Evolutionary conservation across 768 basidiomycete species (phyloP).

Genomic region (Gelatoporia subvermispora): DNA sequence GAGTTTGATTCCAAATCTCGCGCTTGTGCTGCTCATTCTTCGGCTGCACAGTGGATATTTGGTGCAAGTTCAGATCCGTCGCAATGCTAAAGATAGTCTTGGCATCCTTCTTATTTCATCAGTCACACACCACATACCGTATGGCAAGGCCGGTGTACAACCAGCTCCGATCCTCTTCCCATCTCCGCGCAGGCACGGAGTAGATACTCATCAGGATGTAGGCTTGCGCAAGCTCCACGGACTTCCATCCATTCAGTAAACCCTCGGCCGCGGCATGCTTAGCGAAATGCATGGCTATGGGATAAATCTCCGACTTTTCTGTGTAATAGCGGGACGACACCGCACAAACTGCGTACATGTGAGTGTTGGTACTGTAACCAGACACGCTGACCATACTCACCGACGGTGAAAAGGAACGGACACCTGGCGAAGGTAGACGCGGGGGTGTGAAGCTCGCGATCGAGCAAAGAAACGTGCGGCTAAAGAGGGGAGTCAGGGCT

Average conservation of each 20-base stretch:
- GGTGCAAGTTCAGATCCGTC: slow-evolving; percentile 84
- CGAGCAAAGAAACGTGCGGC: slow-evolving; percentile 70
- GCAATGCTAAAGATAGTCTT: slow-evolving; percentile 54
- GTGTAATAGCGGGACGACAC: slow-evolving; percentile 81
- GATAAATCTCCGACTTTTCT: slow-evolving; percentile 80
- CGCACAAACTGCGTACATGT: slow-evolving; percentile 59
- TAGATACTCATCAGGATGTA: slow-evolving; percentile 86
- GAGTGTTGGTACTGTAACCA: neutral
- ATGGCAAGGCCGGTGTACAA: slow-evolving; percentile 84
- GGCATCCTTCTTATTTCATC: slow-evolving; percentile 1
- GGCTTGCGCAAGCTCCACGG: slow-evolving; percentile 86
- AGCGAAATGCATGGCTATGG: slow-evolving; percentile 86
- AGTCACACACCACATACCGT: slow-evolving; percentile 37
- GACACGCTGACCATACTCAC: slow-evolving; percentile 36
- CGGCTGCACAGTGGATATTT: slow-evolving; percentile 68
- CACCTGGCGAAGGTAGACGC: slow-evolving; percentile 75
- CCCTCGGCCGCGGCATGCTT: slow-evolving; percentile 78
- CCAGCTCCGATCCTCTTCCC: slow-evolving; percentile 92
- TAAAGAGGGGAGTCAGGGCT: slow-evolving; percentile 29
- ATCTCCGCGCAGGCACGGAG: slow-evolving; percentile 71
- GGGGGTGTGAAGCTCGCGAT: slow-evolving; percentile 77
- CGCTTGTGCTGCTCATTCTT: slow-evolving; percentile 72
- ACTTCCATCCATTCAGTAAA: slow-evolving; percentile 49
- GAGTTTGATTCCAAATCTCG: slow-evolving; percentile 76
- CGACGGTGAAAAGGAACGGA: slow-evolving; percentile 87